Percentiles rank a stretch among this genome's conserved stretches.
These are phyloP conservation scores for Corniculantispora saksenae DNA, from an alignment of 2,329 filamentous ascomycete species.

Conservation along the genomic window DNA sequence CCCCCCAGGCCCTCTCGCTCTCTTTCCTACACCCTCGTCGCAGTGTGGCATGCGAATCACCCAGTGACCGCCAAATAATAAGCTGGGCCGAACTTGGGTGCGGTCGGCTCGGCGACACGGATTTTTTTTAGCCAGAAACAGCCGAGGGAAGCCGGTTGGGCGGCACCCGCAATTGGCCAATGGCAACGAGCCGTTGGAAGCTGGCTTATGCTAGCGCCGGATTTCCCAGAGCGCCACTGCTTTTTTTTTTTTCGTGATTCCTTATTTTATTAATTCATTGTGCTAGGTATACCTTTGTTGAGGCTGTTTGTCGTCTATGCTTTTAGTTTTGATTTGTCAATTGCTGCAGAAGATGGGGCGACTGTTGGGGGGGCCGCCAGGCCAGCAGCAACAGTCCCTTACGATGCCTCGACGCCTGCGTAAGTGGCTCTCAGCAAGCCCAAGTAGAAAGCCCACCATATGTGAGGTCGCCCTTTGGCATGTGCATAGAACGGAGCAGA, in stretches of 20 bases:
- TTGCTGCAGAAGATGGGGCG: too few species aligned
- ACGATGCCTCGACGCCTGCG: too few species aligned
- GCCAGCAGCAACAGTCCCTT: too few species aligned
- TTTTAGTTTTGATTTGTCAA: too few species aligned
- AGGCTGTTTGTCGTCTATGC: neutral
- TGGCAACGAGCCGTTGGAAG: neutral
- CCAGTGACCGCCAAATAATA: conserved; percentile 13
- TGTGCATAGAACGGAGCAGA: neutral
- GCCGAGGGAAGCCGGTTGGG: conserved; percentile 20
- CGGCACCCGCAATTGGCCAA: conserved; percentile 18
- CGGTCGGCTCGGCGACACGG: conserved; percentile 21
- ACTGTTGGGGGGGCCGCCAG: too few species aligned
- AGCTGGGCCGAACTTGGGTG: neutral
- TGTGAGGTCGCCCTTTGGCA: neutral
- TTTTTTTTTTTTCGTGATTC: neutral
- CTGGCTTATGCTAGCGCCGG: neutral
- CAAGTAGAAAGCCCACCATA: too few species aligned
- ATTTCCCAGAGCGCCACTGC: neutral
- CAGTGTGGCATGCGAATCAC: neutral
- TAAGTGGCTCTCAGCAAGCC: too few species aligned
- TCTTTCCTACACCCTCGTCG: neutral
- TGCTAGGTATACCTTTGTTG: neutral
- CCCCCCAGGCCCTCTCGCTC: too few species aligned
- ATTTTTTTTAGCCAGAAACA: conserved; percentile 18
- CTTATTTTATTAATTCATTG: neutral